Evolutionary conservation across 208 protist species (phyloP), one percentile per base, ranked within the genome.

Genomic region (Giardia muris): DNA sequence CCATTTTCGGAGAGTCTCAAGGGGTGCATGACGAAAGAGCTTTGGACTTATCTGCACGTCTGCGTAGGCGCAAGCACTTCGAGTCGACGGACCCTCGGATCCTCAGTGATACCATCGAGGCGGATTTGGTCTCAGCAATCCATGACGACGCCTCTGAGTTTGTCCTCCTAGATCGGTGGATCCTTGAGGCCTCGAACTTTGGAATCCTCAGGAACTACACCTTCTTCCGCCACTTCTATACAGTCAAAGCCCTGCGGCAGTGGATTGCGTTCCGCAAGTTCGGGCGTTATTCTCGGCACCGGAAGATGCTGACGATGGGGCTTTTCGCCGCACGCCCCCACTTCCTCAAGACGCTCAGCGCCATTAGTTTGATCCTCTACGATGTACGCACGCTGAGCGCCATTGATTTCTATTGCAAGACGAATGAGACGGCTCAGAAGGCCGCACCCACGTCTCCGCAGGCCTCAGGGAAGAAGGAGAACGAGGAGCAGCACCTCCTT

Each of bases 111-210:
- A 90, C 87, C 43, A 90, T 47, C 30, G 1, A 90, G 45, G 42
- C 45, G n/a, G 44, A 90, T 1, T 22, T 90, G 0, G 2, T 90
- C 2, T 1, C 10, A 10, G 87, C 87, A 4, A 67, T 90, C 43
- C 1, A 47, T 2, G 87, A 90, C 2, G 87, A 90, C n/a, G n/a
- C 87, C 30, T 47, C 87, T 39, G 87, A 90, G 43, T 90, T 90
- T 47, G 45, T 47, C 45, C n/a, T 47, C n/a, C 43, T 90, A 19
- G 87, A 90, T 90, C n/a, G 87, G 42, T 90, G 87, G 87, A 90
- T 90, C 43, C 48, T 90, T 4, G 87, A 90, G 43, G n/a, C 87
- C n/a, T 90, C 87, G 43, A 47, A 22, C n/a, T 90, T 90, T 47
- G 4, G 48, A 4, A 90, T 90, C 43, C 44, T 90, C n/a, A 43